Percentiles rank a stretch among this genome's conserved stretches.
These are phyloP conservation scores for Straminergon stramineum DNA, from an alignment of 225 moss, liverwort and hornwort species.

Conservation along the genomic window DNA sequence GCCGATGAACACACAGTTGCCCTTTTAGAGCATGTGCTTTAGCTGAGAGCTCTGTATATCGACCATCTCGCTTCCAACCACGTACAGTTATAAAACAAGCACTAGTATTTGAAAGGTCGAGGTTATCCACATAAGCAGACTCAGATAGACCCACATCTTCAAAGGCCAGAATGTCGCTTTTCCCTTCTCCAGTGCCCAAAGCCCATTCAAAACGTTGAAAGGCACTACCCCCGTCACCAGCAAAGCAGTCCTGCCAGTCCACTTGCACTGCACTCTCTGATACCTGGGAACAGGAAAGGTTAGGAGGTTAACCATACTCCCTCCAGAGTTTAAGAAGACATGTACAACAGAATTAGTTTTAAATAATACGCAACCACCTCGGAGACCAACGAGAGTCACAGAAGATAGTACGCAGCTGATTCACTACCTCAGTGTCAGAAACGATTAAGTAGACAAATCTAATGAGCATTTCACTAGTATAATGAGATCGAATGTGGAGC, in stretches of 20 bases:
- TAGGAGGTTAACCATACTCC: background rate
- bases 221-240: slow-evolving; percentile 82
- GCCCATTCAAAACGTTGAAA: slow-evolving; percentile 99
- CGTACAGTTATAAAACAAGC: slow-evolving; percentile 88
- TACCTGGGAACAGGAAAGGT: slow-evolving; percentile 49
- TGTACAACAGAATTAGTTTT: background rate
- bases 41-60: slow-evolving; percentile 71
- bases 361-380: background rate
- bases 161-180: slow-evolving; percentile 81
- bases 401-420: background rate
- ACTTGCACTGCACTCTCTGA: slow-evolving; percentile 90
- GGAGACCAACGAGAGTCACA: background rate
- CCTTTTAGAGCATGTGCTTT: slow-evolving; percentile 99
- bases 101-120: slow-evolving; percentile 72
- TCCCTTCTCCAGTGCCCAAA: slow-evolving; percentile 88
- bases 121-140: slow-evolving; percentile 73
- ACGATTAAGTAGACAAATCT: background rate
- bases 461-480: background rate
- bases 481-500: background rate
- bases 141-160: slow-evolving; percentile 95
- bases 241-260: slow-evolving; percentile 97
- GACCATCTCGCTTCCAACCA: slow-evolving; percentile 95
- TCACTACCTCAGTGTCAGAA: background rate
- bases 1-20: slow-evolving; percentile 94
- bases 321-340: background rate